A percentile compares a stretch with the other conserved stretches of the same genome.
These are phyloP conservation scores for Inonotus obliquus DNA, from an alignment of 1,284 basidiomycete species.

Conservation along the genomic window DNA sequence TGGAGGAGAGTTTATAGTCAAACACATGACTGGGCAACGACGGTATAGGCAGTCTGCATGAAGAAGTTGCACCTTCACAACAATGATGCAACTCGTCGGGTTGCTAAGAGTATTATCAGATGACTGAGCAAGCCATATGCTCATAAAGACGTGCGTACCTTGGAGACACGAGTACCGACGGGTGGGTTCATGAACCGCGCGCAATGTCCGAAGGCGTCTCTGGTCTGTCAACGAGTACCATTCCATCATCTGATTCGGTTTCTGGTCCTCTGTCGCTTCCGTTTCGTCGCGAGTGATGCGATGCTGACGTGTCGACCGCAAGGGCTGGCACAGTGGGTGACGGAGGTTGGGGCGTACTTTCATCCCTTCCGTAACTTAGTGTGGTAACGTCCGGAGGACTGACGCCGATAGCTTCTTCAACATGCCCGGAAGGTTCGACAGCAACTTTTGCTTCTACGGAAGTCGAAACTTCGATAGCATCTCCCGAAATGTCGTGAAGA, in stretches of 20 bases:
- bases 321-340: slow-evolving; percentile 11
- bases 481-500: slow-evolving; percentile 61
- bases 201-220: slow-evolving; percentile 18
- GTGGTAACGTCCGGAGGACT: slow-evolving; percentile 15
- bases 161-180: not conserved
- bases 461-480: slow-evolving; percentile 30
- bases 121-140: not conserved
- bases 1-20: not conserved
- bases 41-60: no score
- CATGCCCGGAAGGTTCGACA: not conserved
- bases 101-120: not conserved
- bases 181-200: not conserved
- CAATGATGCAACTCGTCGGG: not conserved
- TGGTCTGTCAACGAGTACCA: slow-evolving; percentile 69
- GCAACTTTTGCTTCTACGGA: slow-evolving; percentile 14
- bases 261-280: slow-evolving; percentile 59
- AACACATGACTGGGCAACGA: not conserved
- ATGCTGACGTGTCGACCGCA: slow-evolving; percentile 9
- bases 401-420: slow-evolving; percentile 5
- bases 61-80: not conserved
- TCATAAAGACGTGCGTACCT: not conserved
- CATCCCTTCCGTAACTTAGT: slow-evolving; percentile 17
- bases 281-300: slow-evolving; percentile 23
- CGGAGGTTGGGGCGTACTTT: slow-evolving; percentile 16
- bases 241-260: slow-evolving; percentile 76